Percentiles rank a stretch among this genome's conserved stretches.
Conservation (phyloP, 495 filamentous ascomycete species). For the Penicillium paxilli region DNA sequence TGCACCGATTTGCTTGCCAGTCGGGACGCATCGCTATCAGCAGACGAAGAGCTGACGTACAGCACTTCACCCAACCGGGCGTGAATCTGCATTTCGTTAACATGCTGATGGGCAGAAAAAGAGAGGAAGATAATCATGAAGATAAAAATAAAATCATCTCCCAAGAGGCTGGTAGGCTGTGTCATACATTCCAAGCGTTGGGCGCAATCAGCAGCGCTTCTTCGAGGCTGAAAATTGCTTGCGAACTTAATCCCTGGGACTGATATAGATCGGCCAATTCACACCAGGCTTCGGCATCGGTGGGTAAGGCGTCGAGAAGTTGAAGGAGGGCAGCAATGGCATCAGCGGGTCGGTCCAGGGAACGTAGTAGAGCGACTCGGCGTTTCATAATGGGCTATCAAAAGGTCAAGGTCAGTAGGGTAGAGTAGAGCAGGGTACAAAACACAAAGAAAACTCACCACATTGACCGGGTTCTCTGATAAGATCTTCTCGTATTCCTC, state of each 20-base stretch:
- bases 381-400: conserved; percentile 81
- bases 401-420: conserved; percentile 4
- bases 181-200: conserved; percentile 89
- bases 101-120: neutral
- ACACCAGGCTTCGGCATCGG: conserved; percentile 91
- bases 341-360: conserved; percentile 65
- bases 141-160: too few species aligned
- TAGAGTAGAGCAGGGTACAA: neutral
- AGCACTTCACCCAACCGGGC: conserved; percentile 82
- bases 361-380: conserved; percentile 74
- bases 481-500: conserved; percentile 76
- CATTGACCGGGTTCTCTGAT: conserved; percentile 73
- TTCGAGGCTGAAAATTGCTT: conserved; percentile 87
- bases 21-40: conserved; percentile 44
- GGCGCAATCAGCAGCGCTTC: conserved; percentile 87
- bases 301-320: conserved; percentile 79
- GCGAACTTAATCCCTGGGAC: conserved; percentile 68
- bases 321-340: conserved; percentile 72
- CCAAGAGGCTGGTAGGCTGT: too few species aligned
- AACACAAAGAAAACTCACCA: conserved; percentile 51
- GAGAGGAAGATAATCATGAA: conserved; percentile 1
- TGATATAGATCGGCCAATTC: conserved; percentile 88
- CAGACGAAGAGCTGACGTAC: conserved; percentile 62
- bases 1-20: conserved; percentile 70
- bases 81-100: conserved; percentile 62